Evolutionary conservation across 805 yeast genomes (phyloP), one percentile per base, ranked within the genome.

Genomic region (Candida nitratophila): DNA sequence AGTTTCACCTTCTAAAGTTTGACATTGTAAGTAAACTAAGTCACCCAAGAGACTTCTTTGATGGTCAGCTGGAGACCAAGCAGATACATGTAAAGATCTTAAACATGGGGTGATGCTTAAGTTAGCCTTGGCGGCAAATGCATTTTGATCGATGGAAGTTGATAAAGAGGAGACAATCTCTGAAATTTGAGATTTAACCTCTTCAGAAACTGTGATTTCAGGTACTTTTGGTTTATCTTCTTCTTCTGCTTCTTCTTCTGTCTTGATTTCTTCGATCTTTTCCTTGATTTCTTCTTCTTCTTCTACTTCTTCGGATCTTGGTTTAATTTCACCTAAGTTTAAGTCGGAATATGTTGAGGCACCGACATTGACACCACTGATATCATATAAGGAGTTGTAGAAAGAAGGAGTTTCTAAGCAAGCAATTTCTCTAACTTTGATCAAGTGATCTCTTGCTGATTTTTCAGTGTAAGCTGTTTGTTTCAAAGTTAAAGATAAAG

Each of bases 31-130:
- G 63, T 91, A 91, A 46, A 84, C 69, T 53, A 90, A 69, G 57
- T 90, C 96, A 22, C 98, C 98, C 58, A 73, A 75, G 39, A 72
- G 51, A 52, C 69, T 75, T 58, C 74, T 77, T 42, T 70, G 65
- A 16, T 82, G 69, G 27, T 91, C 83, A 14, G 88, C 88, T 4
- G 97, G 96, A 50, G 86, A 82, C 93, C 96, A 91, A 43, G 78
- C 76, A 14, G 96, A 86, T 41, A 88, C 60, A 43, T 68, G 58
- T 40, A 79, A 64, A 0, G 76, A 66, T 50, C 71, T 76, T 48
- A 93, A 65, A 9, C 91, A 84, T 19, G 73, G 66, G 32, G 61
- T 55, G 41, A 70, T 51, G 37, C 56, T 55, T 15, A 66, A 50
- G 14, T 62, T 54, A 22, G 61, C 58, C 16, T 64, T 63, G 4